Conservation (phyloP, 73 alveolate genomes). For the Tetrahymena malaccensis region DNA sequence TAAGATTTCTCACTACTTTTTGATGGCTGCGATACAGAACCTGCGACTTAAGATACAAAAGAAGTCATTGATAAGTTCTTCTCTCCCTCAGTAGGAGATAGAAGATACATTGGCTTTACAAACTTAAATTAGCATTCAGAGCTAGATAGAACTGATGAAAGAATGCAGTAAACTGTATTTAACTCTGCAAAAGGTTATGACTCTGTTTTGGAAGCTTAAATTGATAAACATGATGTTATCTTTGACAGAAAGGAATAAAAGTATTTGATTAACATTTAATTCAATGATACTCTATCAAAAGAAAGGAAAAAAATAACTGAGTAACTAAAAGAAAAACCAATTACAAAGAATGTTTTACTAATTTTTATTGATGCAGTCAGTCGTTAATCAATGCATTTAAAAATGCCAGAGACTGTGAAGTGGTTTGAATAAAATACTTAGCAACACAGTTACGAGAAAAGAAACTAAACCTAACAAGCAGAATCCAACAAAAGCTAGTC, state of each 20-base stretch:
- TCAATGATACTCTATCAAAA: slow-evolving; percentile 39
- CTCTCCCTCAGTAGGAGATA: neutral
- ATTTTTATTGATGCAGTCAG: slow-evolving; percentile 58
- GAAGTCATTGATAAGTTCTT: neutral
- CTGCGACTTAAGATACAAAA: neutral
- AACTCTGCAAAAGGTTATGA: slow-evolving; percentile 4
- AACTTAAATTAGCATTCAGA: neutral
- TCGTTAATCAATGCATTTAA: slow-evolving; percentile 43
- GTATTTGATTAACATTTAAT: neutral
- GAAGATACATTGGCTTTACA: slow-evolving; percentile 16
- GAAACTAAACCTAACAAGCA: neutral
- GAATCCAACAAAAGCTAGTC: slow-evolving; percentile 6
- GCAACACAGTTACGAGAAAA: neutral
- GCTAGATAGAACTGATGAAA: slow-evolving; percentile 2
- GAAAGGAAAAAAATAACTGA: slow-evolving; percentile 39
- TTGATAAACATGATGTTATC: slow-evolving; percentile 22
- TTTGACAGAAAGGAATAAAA: neutral
- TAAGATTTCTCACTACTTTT: neutral
- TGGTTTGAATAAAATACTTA: slow-evolving; percentile 3
- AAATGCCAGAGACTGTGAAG: slow-evolving; percentile 44
- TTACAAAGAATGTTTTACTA: slow-evolving; percentile 43
- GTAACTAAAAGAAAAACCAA: neutral
- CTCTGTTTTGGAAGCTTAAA: neutral
- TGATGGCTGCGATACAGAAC: neutral
- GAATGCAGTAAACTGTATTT: neutral